Percentiles rank a stretch among this genome's conserved stretches.
These are phyloP conservation scores for Pinus taeda DNA, from an alignment of 75 land plant species.

Conservation along the genomic window DNA sequence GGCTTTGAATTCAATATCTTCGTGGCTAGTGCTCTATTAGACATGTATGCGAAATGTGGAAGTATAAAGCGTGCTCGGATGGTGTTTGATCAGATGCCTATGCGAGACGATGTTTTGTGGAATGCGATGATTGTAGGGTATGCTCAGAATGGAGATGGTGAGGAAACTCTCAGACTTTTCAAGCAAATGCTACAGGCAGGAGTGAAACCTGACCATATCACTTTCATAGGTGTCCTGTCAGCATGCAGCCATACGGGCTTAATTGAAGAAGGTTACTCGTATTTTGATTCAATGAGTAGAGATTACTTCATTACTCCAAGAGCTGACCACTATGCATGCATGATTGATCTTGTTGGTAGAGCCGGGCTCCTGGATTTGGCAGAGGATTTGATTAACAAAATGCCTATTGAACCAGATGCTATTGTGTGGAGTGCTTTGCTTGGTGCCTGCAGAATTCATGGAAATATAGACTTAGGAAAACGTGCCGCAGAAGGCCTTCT, in stretches of 20 bases:
- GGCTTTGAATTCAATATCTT: conserved; percentile 7
- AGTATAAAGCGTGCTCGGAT: conserved; percentile 4
- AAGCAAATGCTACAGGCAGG: conserved; percentile 12
- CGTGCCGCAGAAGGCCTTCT: conserved; percentile 17
- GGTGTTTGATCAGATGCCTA: conserved; percentile 16
- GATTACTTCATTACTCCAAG: conserved; percentile 11
- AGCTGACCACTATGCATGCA: conserved; percentile 27
- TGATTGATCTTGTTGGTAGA: conserved; percentile 23
- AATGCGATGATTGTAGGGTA: conserved; percentile 22
- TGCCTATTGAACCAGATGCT: conserved; percentile 12
- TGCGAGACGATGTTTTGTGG: conserved; percentile 16
- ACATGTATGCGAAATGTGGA: conserved; percentile 20
- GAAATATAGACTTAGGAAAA: conserved; percentile 15
- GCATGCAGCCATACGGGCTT: conserved; percentile 6
- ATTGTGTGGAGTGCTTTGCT: conserved; percentile 23
- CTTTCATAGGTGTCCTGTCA: conserved; percentile 8
- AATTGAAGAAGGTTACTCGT: conserved; percentile 1
- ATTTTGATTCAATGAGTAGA: conserved; percentile 10
- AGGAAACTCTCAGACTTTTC: conserved; percentile 6
- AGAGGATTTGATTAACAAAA: conserved; percentile 11
- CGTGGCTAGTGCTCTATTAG: conserved; percentile 15
- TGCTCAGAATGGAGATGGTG: conserved; percentile 8
- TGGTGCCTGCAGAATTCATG: conserved; percentile 20
- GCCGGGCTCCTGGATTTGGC: conserved; percentile 25
- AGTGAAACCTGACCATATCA: conserved; percentile 2